These are phyloP conservation scores for Arthrinium puccinioides DNA, from an alignment of 2,329 filamentous ascomycete species.

Conservation along the genomic window DNA sequence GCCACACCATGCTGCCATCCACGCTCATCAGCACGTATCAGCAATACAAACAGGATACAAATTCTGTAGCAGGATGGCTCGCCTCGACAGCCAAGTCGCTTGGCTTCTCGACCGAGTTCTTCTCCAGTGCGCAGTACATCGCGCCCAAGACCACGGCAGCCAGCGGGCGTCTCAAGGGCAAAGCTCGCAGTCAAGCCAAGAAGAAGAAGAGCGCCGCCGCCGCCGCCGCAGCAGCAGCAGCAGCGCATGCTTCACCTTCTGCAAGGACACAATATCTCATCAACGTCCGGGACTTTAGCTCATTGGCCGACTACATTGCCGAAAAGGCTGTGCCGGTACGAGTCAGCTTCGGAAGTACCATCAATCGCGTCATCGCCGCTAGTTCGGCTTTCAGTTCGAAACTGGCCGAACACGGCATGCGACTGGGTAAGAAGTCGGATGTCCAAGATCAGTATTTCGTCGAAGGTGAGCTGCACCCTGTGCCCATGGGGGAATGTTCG, in stretches of 20 bases:
- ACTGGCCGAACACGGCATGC: slow-evolving; percentile 10
- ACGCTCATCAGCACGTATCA: slow-evolving; percentile 23
- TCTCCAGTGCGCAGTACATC: slow-evolving; percentile 2
- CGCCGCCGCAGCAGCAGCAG: neutral
- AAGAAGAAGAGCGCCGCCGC: neutral
- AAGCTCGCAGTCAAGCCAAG: slow-evolving; percentile 17
- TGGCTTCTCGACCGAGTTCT: slow-evolving; percentile 20
- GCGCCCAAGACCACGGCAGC: neutral
- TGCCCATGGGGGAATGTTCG: no score
- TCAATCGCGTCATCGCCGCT: slow-evolving; percentile 29
- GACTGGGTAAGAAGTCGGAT: slow-evolving; percentile 13
- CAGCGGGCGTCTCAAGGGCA: slow-evolving; percentile 18
- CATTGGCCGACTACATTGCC: slow-evolving; percentile 29
- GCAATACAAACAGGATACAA: slow-evolving; percentile 33
- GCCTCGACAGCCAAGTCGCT: slow-evolving; percentile 28
- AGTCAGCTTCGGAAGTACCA: slow-evolving; percentile 16
- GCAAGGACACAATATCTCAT: slow-evolving; percentile 30
- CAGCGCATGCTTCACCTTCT: slow-evolving; percentile 9
- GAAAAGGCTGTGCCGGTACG: slow-evolving; percentile 21
- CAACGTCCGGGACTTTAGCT: slow-evolving; percentile 28
- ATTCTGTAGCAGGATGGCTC: slow-evolving; percentile 32
- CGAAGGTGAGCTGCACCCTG: no score
- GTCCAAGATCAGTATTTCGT: slow-evolving; percentile 25
- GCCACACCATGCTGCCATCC: slow-evolving; percentile 7
- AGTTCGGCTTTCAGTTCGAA: slow-evolving; percentile 20